Conservation (phyloP, 2,329 filamentous ascomycete species). For the Fusarium sarcochroum region DNA sequence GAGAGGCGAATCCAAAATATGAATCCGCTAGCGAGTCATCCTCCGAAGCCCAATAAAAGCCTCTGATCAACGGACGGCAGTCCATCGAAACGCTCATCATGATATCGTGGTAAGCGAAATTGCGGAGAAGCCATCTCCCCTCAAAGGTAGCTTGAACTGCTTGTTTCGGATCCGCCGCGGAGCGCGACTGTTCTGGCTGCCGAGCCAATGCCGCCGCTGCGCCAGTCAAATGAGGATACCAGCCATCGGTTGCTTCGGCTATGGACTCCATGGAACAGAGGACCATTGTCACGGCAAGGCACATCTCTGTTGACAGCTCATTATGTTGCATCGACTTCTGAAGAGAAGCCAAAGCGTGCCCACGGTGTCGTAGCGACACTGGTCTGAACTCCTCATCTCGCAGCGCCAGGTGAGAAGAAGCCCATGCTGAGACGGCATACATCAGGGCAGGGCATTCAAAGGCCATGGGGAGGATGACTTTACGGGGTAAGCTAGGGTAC, state of each 20-base stretch:
- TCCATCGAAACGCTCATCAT: conserved; percentile 30
- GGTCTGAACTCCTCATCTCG: conserved; percentile 27
- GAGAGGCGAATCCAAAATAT: background rate
- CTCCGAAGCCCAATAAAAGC: background rate
- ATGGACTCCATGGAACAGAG: conserved; percentile 45
- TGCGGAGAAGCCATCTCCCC: conserved; percentile 41
- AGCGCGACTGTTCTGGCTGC: background rate
- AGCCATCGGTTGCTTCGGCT: conserved; percentile 29
- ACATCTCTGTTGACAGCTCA: conserved; percentile 35
- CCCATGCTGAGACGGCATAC: conserved; percentile 40
- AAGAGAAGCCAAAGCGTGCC: conserved; percentile 26
- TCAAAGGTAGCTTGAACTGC: conserved; percentile 20
- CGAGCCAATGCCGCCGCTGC: conserved; percentile 22
- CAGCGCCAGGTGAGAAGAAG: conserved; percentile 40
- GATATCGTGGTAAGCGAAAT: conserved; percentile 36
- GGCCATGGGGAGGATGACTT: conserved; percentile 42
- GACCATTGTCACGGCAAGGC: conserved; percentile 41
- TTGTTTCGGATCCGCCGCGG: background rate
- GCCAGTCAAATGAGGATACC: conserved; percentile 40
- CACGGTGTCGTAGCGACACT: conserved; percentile 34
- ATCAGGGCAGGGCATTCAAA: conserved; percentile 39
- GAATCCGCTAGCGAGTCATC: background rate
- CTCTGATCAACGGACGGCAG: background rate
- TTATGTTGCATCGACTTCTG: conserved; percentile 23
- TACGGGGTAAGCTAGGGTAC: background rate